Evolutionary conservation across 768 basidiomycete species (phyloP), one percentile per base, ranked within the genome.

Genomic region (Amanita muscaria): DNA sequence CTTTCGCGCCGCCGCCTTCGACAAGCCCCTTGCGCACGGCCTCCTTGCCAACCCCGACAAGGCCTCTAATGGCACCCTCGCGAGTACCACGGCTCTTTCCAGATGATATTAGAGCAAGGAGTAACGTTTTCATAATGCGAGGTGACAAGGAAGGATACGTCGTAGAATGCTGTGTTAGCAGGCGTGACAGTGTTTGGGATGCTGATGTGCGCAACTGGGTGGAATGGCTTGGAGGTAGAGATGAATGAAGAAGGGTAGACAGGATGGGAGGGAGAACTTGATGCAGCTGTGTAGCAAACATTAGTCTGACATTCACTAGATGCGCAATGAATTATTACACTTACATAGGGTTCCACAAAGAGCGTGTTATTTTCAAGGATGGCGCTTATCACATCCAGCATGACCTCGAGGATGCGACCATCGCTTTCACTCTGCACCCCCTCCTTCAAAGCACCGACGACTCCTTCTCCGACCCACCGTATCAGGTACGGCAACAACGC

Each of bases 281-380:
- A 56, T 98, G 96, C 4, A 98, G 74, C 92, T 97, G 51, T 27
- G 27, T 22, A 19, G 11, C 10, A 40, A 21, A 33, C 16, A 51
- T 25, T 50, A 22, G 32, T 36, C n/a, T 40, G 37, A 15, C 11
- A 22, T 31, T n/a, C n/a, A 32, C 3, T 12, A 4, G 27, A 40
- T 27, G 19, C 31, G 23, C 40, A n/a, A 27, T n/a, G 3, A 7
- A 44, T 7, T 37, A 22, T n/a, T 8, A 73, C 88, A 58, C 44
- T 46, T 56, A 96, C 92, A 59, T 96, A 98, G 34, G 94, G 96
- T 62, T 99, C 96, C 18, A 97, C 79, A 58, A 97, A 97, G 4
- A 99, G 68, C 0, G 87, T 85, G 23, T 74, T 68, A 61, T 98
- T 99, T 44, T 87, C 84, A 39, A 96, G 65, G 11, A 97, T 69